phyloP scores from a whole-genome alignment of 2,329 filamentous ascomycete species.

The Capronia americana region DNA sequence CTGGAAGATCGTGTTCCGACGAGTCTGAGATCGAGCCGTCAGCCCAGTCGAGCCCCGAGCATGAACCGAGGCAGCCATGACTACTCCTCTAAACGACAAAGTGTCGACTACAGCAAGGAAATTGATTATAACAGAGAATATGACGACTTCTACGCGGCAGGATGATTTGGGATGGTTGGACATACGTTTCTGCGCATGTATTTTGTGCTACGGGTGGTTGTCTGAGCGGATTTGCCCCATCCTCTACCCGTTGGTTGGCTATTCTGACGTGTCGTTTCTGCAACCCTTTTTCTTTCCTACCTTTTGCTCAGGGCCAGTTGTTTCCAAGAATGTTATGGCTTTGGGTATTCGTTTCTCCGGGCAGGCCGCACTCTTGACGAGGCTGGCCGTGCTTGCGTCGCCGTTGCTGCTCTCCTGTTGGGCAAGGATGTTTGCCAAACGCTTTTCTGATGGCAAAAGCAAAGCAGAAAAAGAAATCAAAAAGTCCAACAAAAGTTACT shows the following conservation, averaged over 20 bases:
- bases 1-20: slow-evolving; percentile 27
- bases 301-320: neutral
- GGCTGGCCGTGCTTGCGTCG: slow-evolving; percentile 13
- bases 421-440: slow-evolving; percentile 15
- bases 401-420: slow-evolving; percentile 15
- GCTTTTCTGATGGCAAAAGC: slow-evolving; percentile 17
- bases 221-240: slow-evolving; percentile 15
- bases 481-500: slow-evolving; percentile 22
- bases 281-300: neutral
- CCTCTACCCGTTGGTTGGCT: neutral
- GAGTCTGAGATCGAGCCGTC: slow-evolving; percentile 28
- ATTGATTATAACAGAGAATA: slow-evolving; percentile 8
- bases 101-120: slow-evolving; percentile 28
- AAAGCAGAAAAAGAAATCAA: slow-evolving; percentile 18
- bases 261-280: slow-evolving; percentile 28
- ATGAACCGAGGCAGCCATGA: slow-evolving; percentile 21
- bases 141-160: slow-evolving; percentile 21
- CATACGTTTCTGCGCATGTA: slow-evolving; percentile 15
- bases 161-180: slow-evolving; percentile 13
- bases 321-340: neutral
- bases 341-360: slow-evolving; percentile 14
- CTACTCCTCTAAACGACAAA: slow-evolving; percentile 27
- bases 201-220: slow-evolving; percentile 4
- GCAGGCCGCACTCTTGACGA: slow-evolving; percentile 2
- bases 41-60: slow-evolving; percentile 33